Percentiles rank a stretch among this genome's conserved stretches.
phyloP scores from a whole-genome alignment of 2,329 filamentous ascomycete genomes.

The Fusarium sp. region DNA sequence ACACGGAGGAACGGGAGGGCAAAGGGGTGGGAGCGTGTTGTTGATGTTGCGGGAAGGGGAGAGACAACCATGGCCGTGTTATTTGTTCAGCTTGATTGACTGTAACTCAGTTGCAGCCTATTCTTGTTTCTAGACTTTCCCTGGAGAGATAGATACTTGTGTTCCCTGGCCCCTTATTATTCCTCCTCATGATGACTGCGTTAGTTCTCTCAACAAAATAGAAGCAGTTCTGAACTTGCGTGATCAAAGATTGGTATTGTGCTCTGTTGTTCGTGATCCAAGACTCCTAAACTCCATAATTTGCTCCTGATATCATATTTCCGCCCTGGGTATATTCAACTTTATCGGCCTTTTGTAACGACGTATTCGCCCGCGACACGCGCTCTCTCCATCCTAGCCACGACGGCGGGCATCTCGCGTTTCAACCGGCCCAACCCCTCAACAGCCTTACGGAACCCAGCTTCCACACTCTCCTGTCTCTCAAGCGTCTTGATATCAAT shows the following conservation, averaged over 20 bases:
- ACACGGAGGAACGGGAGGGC: not conserved
- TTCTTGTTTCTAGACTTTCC: conserved; percentile 19
- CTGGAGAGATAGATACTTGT: conserved; percentile 27
- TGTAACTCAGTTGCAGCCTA: conserved; percentile 2
- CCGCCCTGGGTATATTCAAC: conserved; percentile 32
- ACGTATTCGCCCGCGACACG: conserved; percentile 70
- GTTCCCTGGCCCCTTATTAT: conserved; percentile 22
- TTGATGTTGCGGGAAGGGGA: conserved; percentile 11
- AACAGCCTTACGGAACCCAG: conserved; percentile 60
- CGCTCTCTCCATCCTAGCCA: conserved; percentile 75
- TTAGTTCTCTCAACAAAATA: conserved; percentile 37
- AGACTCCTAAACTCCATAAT: conserved; percentile 27
- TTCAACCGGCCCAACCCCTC: conserved; percentile 65
- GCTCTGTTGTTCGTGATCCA: not conserved
- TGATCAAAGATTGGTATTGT: not conserved
- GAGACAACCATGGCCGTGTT: conserved; percentile 1
- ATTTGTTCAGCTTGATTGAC: conserved; percentile 2
- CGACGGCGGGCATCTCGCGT: conserved; percentile 70
- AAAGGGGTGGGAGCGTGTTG: conserved; percentile 14
- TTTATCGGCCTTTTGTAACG: conserved; percentile 50
- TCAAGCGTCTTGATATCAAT: conserved; percentile 54
- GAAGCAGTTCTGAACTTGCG: conserved; percentile 18
- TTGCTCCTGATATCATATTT: conserved; percentile 10
- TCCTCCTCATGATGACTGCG: conserved; percentile 33
- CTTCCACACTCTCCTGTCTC: conserved; percentile 59